Percentiles rank a stretch among this genome's conserved stretches.
phyloP scores from a whole-genome alignment of 1,139 yeast species.

The Maudiozyma humilis region DNA sequence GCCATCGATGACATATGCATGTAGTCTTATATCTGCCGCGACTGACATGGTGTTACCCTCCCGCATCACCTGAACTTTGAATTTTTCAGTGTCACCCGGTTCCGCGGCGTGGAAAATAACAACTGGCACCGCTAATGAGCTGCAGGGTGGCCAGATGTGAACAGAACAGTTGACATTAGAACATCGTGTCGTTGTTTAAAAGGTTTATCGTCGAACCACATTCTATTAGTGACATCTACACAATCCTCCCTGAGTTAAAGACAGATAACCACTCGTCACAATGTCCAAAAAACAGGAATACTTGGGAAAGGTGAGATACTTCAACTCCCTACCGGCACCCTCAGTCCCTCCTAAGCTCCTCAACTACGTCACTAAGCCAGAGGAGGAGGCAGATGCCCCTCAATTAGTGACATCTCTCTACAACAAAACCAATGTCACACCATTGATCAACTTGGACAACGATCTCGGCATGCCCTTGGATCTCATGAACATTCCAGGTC shows the following conservation, averaged over 20 bases:
- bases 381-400: conserved; percentile 48
- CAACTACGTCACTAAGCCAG: conserved; percentile 40
- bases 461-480: conserved; percentile 81
- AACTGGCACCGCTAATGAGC: not conserved
- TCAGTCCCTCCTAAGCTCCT: conserved; percentile 83
- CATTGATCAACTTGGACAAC: conserved; percentile 56
- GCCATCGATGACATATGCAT: not conserved
- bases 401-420: conserved; percentile 65
- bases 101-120: not conserved
- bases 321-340: conserved; percentile 87
- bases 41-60: too few relatives aligned
- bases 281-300: conserved; percentile 67
- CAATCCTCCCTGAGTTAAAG: too few relatives aligned
- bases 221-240: too few relatives aligned
- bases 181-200: too few relatives aligned
- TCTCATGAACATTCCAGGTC: conserved; percentile 56
- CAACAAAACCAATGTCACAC: conserved; percentile 64
- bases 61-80: too few relatives aligned
- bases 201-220: too few relatives aligned
- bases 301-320: conserved; percentile 77
- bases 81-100: too few relatives aligned
- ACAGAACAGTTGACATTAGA: too few relatives aligned
- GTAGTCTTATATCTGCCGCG: too few relatives aligned
- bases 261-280: not conserved
- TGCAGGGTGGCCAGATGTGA: not conserved